Evolutionary conservation across 23 red algal species (phyloP).

Genomic region (Cyanidiococcus yangmingshanensis): DNA sequence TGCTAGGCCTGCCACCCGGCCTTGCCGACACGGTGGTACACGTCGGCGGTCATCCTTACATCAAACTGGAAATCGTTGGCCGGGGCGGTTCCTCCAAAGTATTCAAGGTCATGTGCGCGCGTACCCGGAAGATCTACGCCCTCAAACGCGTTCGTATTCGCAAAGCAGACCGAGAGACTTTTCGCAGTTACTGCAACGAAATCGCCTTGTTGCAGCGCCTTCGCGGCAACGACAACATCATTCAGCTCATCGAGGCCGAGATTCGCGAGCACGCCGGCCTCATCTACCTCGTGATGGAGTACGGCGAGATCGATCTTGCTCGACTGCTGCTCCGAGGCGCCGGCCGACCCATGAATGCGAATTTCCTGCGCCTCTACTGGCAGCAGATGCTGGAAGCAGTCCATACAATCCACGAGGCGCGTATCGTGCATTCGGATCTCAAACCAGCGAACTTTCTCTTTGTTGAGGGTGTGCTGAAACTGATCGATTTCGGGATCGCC

Average conservation of each 20-base stretch:
- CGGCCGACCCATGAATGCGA: constrained; percentile 30
- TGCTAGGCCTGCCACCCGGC: neutral
- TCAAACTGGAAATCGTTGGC: constrained; percentile 61
- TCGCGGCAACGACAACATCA: constrained; percentile 51
- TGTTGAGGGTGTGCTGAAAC: constrained; percentile 76
- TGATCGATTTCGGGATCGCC: constrained; percentile 99
- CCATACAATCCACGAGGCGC: constrained; percentile 68
- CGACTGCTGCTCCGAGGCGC: constrained; percentile 26
- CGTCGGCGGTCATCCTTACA: constrained; percentile 51
- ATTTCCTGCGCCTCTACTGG: constrained; percentile 81
- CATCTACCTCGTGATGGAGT: constrained; percentile 88
- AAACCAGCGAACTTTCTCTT: constrained; percentile 98
- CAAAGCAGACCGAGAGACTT: constrained; percentile 25
- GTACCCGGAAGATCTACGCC: constrained; percentile 47
- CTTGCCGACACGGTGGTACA: constrained; percentile 23
- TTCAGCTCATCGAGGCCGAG: constrained; percentile 73
- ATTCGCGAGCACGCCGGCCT: constrained; percentile 43
- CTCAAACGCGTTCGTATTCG: constrained; percentile 73
- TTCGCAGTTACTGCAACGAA: constrained; percentile 77
- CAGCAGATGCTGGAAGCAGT: constrained; percentile 97
- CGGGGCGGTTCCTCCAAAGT: constrained; percentile 81
- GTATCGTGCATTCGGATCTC: constrained; percentile 87
- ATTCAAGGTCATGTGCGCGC: constrained; percentile 78
- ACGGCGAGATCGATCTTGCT: constrained; percentile 84
- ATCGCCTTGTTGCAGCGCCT: constrained; percentile 57